Base-by-base conservation (phyloP, 2,329 filamentous ascomycete genomes). In the Fusarium verrucosum region DNA sequence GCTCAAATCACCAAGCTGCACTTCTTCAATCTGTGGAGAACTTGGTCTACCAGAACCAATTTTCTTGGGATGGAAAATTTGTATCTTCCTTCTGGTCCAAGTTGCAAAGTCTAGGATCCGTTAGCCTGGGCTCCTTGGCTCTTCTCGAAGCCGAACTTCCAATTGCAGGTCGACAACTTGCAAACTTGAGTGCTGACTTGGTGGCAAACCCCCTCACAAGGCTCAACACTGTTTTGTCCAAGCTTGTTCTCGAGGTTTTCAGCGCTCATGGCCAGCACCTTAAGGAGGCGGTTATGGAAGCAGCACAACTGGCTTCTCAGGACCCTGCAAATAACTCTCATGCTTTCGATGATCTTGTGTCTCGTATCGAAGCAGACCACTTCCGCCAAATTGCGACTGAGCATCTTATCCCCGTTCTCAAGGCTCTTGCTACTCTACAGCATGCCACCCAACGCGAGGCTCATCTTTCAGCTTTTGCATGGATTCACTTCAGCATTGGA, bases 401-500 rank as follows among this genome's bases (percentile, higher is more conserved):
- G 16, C 78, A 84, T 69, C 73, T 87, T 26, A 62, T 81, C 26
- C 80, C 81, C 10, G 78, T 81, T 10, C 69, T 85, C 23, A 70
- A 81, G 11, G 81, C 81, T 3, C 71, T 85, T 22, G 73, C 78
- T 20, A 58, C 67, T 11, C 62, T 72, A 5, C 65, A 66, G n/a
- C 56, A 60, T 20, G 62, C 64, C 10, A 19, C 42, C 5, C 41
- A 46, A 7, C 56, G 62, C 5, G 65, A 71, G 19, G 68, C 74
- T 7, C 73, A 78, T 26, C 70, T 76, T 40, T 78, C 77, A 7
- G 77, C 79, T 7, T 77, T 89, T 20, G 89, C 91, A 7, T 95
- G 94, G 87, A 83, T 93, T 25, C 83, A 90, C 46, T 88, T 97
- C 59, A 89, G 92, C 3, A 77, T 94, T 19, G 89, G 89, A 16